A percentile compares a stretch with the other conserved stretches of the same genome.
These are phyloP conservation scores for Hypoxylon sp. DNA, from an alignment of 2,329 filamentous ascomycete species.

Conservation along the genomic window DNA sequence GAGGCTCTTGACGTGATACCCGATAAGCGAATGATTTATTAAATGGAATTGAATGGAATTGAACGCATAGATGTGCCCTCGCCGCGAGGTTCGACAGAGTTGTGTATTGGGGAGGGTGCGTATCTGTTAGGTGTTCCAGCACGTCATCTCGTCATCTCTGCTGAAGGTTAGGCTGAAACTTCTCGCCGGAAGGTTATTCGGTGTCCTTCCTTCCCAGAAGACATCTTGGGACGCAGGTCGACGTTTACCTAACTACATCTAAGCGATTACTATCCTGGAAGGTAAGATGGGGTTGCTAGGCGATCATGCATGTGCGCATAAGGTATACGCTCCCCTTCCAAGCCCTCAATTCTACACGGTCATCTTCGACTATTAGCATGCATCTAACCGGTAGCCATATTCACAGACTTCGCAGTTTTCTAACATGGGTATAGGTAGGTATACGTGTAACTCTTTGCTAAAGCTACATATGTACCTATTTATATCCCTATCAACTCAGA, in stretches of 20 bases:
- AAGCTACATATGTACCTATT: no score
- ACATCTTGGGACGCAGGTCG: neutral
- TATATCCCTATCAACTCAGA: neutral
- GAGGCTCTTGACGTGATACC: constrained; percentile 38
- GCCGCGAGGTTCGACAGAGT: neutral
- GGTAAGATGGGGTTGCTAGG: neutral
- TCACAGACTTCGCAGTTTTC: neutral
- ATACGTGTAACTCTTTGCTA: no score
- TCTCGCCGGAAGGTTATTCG: neutral
- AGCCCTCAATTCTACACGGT: no score
- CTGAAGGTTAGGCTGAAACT: neutral
- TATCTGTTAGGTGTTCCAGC: neutral
- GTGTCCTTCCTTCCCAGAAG: neutral
- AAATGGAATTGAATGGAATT: constrained; percentile 7
- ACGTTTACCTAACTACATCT: no score
- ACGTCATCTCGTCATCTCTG: no score
- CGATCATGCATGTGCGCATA: no score
- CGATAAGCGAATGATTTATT: constrained; percentile 7
- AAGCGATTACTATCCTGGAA: neutral
- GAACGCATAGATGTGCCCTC: neutral
- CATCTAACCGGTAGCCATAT: neutral
- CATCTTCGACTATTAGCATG: no score
- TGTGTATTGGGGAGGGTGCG: neutral
- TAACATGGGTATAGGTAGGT: no score
- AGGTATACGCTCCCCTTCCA: no score